A percentile compares a stretch with the other conserved stretches of the same genome.
These are phyloP conservation scores for Kwoniella dendrophila DNA, from an alignment of 768 basidiomycete species.

Conservation along the genomic window DNA sequence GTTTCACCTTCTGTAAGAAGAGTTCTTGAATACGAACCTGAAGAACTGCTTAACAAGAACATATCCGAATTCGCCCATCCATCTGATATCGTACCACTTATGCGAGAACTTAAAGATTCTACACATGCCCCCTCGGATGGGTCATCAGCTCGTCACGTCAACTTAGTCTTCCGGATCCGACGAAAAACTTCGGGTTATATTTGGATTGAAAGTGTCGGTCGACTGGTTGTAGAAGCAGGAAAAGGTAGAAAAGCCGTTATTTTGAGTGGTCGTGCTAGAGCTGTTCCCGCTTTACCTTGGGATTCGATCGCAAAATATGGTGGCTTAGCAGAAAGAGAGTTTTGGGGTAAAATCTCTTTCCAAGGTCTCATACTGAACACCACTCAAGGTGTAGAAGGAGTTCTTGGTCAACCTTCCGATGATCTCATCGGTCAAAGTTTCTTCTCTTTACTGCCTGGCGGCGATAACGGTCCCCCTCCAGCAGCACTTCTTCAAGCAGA, in stretches of 20 bases:
- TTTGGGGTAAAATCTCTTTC: slow-evolving; percentile 58
- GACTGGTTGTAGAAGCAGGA: slow-evolving; percentile 86
- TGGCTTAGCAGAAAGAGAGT: slow-evolving; percentile 59
- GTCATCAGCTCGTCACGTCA: slow-evolving; percentile 61
- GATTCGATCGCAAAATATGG: slow-evolving; percentile 62
- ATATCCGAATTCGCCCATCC: slow-evolving; percentile 83
- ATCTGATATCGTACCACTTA: slow-evolving; percentile 84
- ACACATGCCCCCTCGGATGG: slow-evolving; percentile 51
- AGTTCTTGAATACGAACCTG: slow-evolving; percentile 82
- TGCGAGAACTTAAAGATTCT: slow-evolving; percentile 78
- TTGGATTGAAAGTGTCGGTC: slow-evolving; percentile 89
- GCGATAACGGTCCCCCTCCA: slow-evolving; percentile 41
- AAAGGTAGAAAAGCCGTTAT: slow-evolving; percentile 95
- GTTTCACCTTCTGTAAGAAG: slow-evolving; percentile 77
- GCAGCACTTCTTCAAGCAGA: slow-evolving; percentile 21
- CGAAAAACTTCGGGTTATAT: slow-evolving; percentile 70
- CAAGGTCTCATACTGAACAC: slow-evolving; percentile 58
- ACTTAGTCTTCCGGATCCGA: slow-evolving; percentile 80
- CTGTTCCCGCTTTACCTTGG: slow-evolving; percentile 70
- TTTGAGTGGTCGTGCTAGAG: slow-evolving; percentile 74
- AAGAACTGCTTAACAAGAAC: slow-evolving; percentile 76
- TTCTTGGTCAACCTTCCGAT: slow-evolving; percentile 50
- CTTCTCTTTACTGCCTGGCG: slow-evolving; percentile 50
- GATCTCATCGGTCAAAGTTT: slow-evolving; percentile 56
- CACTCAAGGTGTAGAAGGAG: slow-evolving; percentile 48